Percentiles rank a stretch among this genome's conserved stretches.
Conservation (phyloP, 2,329 filamentous ascomycete genomes). For the Sporothrix variecibatus region DNA sequence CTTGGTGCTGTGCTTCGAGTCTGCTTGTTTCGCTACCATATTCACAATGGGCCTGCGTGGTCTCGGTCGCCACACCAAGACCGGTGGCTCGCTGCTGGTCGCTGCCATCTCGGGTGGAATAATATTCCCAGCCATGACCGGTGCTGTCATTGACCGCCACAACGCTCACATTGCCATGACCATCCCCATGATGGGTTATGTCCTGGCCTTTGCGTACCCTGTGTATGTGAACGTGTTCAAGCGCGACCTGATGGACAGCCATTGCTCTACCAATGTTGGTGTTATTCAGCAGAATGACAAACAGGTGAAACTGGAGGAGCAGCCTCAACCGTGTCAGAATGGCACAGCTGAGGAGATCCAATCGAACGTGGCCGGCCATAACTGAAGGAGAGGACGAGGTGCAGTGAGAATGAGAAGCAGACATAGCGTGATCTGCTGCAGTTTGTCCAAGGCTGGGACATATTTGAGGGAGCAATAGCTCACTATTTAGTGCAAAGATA, state of each 20-base stretch:
- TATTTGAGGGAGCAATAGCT: background rate
- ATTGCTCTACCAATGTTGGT: conserved; percentile 36
- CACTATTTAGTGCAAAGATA: background rate
- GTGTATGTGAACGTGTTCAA: conserved; percentile 39
- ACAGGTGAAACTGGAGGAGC: conserved; percentile 34
- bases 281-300: conserved; percentile 32
- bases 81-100: conserved; percentile 56
- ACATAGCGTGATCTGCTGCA: background rate
- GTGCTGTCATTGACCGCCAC: conserved; percentile 40
- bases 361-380: background rate
- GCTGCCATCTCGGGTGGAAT: conserved; percentile 58
- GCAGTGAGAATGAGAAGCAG: background rate
- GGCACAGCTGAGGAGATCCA: background rate
- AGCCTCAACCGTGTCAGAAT: background rate
- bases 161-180: conserved; percentile 36
- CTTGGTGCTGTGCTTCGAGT: conserved; percentile 58
- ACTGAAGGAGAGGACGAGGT: background rate
- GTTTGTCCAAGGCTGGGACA: too few relatives aligned
- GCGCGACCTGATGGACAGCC: conserved; percentile 36
- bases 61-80: conserved; percentile 58
- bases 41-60: conserved; percentile 60
- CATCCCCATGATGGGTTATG: conserved; percentile 38
- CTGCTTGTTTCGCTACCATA: conserved; percentile 61
- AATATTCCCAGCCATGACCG: conserved; percentile 56
- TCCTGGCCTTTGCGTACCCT: conserved; percentile 36